phyloP scores from a whole-genome alignment of 2,329 filamentous ascomycete species.

The Cladobotryum mycophilum region DNA sequence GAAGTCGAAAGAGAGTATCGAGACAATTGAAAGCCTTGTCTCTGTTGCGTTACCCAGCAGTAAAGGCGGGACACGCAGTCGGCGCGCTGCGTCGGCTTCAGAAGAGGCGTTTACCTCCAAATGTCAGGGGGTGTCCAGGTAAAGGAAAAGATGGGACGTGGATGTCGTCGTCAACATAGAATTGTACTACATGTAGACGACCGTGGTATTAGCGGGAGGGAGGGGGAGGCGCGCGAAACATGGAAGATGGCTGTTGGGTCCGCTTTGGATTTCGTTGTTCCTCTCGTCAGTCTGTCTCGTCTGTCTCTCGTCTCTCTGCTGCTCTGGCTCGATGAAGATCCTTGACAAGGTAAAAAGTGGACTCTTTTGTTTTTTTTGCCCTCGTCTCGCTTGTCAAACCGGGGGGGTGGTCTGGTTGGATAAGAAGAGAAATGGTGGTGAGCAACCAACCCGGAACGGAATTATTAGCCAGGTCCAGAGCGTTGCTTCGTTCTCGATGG shows the following conservation, averaged over 20 bases:
- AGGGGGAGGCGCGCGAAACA: slow-evolving; percentile 1
- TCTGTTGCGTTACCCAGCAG: slow-evolving; percentile 1
- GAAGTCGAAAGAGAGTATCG: background rate
- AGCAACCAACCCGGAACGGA: no score
- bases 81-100: slow-evolving; percentile 11
- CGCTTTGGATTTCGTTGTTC: background rate
- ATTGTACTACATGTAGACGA: slow-evolving; percentile 5
- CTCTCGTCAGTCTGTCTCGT: background rate
- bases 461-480: no score
- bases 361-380: no score
- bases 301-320: background rate
- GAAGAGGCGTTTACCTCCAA: slow-evolving; percentile 7
- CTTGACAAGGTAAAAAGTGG: no score
- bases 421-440: no score
- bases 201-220: slow-evolving; percentile 1
- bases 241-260: background rate
- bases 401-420: no score
- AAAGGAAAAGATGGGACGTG: slow-evolving; percentile 1
- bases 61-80: background rate
- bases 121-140: slow-evolving; percentile 6
- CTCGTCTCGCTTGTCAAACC: no score
- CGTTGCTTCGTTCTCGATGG: no score
- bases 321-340: background rate
- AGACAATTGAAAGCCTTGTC: background rate
- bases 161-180: background rate